phyloP scores from a whole-genome alignment of 371 early-diverging fungal species.

The Haplosporangium sp. region DNA sequence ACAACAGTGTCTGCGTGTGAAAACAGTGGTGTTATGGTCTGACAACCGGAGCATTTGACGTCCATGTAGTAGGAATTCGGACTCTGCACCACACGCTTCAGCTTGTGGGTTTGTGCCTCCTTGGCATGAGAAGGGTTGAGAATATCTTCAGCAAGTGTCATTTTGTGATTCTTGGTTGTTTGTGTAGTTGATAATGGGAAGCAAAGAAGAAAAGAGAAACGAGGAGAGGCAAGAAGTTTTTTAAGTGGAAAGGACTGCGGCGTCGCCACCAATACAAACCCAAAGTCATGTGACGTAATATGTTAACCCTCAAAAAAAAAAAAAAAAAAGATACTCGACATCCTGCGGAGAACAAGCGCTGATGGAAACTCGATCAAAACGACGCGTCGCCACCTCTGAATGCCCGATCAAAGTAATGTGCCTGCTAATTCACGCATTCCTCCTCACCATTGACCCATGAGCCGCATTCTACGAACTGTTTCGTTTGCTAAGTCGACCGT shows the following conservation, averaged over 20 bases:
- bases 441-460: neutral
- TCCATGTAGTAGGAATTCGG: constrained; percentile 99
- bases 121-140: constrained; percentile 95
- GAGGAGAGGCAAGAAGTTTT: neutral
- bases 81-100: constrained; percentile 98
- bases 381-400: constrained; percentile 14
- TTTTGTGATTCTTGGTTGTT: constrained; percentile 22
- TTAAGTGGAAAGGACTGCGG: neutral
- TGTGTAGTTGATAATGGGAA: neutral
- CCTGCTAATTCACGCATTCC: neutral
- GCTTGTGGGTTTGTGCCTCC: constrained; percentile 96
- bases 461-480: no score
- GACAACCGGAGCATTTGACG: constrained; percentile 98
- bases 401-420: constrained; percentile 3
- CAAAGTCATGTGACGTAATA: no score
- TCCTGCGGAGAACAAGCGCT: neutral
- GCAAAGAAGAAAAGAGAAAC: neutral
- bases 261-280: neutral
- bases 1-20: constrained; percentile 99
- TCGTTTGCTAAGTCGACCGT: neutral
- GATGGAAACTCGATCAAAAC: constrained; percentile 42
- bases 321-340: neutral
- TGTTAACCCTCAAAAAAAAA: neutral
- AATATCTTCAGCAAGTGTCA: constrained; percentile 91
- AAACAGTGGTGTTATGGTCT: constrained; percentile 97